Base-by-base conservation (phyloP, 2,329 filamentous ascomycete genomes). In the Neospermospora avenae region DNA sequence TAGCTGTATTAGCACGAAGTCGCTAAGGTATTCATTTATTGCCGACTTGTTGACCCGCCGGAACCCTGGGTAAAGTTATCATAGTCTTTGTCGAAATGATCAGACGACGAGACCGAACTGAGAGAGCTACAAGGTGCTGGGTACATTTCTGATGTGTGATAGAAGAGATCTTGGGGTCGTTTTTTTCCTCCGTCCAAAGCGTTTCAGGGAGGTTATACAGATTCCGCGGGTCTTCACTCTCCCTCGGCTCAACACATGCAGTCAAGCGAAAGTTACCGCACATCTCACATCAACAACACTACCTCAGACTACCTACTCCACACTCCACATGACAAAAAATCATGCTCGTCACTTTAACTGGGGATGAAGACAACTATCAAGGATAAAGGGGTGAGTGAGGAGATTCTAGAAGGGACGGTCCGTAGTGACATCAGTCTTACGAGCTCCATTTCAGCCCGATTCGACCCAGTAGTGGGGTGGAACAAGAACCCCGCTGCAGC, bases 41-140 rank as follows among this genome's bases (percentile, higher is more conserved):
- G 8, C 39, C 18, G 10, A 41, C 13, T n/a, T n/a, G n/a, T 55
- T 31, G 35, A 55, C 2, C 28, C 53, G 41, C 53, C 53, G 51
- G 41, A 54, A 31, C 51, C 35, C 18, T 25, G 37, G 51, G n/a
- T 25, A 52, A 54, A 54, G 39, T 41, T 53, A 53, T 41, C n/a
- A 41, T 2, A 13, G 18, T 11, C 34, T 31, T 35, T 8, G 10
- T 34, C 35, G 22, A 37, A 34, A 53, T 13, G 49, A 41, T 24
- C 24, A 45, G 39, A 16, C 24, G 18, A 39, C 18, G 51, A 42
- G 3, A 20, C 31, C 48, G 16, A 13, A 13, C 48, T 14, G 18
- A 35, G 3, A 18, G 31, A 35, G 25, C 20, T 34, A 4, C 45
- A 31, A 48, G 45, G 46, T 16, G 14, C 11, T 16, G 6, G 31